A percentile compares a stretch with the other conserved stretches of the same genome.
phyloP scores from a whole-genome alignment of 352 stramenopile genomes.

The Pythium chondricola region DNA sequence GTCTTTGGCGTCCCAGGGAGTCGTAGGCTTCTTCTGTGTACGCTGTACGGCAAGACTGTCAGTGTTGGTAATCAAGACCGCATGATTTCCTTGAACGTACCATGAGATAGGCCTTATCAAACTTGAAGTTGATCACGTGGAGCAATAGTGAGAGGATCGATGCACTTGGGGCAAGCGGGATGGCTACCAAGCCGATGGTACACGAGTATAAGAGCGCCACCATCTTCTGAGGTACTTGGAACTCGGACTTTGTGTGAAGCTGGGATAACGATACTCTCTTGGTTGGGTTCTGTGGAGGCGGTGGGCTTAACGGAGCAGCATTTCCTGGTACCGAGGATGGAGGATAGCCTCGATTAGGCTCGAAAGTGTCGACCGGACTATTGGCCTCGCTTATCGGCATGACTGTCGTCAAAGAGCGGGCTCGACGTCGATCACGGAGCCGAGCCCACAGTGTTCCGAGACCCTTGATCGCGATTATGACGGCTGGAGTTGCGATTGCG shows the following conservation, averaged over 20 bases:
- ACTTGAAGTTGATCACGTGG: conserved; percentile 74
- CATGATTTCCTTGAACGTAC: too few relatives aligned
- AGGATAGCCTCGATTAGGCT: too few relatives aligned
- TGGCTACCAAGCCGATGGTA: conserved; percentile 63
- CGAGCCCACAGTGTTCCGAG: background rate
- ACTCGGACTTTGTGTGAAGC: conserved; percentile 41
- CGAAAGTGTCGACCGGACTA: too few relatives aligned
- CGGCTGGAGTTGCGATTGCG: conserved; percentile 22
- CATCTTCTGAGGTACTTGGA: conserved; percentile 79
- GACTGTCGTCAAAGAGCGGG: too few relatives aligned
- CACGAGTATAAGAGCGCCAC: conserved; percentile 75
- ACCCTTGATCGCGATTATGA: conserved; percentile 14
- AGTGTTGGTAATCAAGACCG: too few relatives aligned
- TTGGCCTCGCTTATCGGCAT: too few relatives aligned
- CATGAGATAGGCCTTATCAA: conserved; percentile 71
- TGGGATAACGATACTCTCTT: background rate
- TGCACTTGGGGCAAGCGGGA: conserved; percentile 55
- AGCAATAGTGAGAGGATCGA: conserved; percentile 47
- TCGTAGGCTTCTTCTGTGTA: conserved; percentile 69
- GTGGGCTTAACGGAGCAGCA: background rate
- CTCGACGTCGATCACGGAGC: background rate
- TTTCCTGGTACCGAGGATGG: background rate
- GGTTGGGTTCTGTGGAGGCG: background rate
- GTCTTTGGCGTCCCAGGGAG: conserved; percentile 67
- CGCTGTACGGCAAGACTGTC: conserved; percentile 25